Conservation (phyloP, 305 asterid species). For the Galium porrigens region DNA sequence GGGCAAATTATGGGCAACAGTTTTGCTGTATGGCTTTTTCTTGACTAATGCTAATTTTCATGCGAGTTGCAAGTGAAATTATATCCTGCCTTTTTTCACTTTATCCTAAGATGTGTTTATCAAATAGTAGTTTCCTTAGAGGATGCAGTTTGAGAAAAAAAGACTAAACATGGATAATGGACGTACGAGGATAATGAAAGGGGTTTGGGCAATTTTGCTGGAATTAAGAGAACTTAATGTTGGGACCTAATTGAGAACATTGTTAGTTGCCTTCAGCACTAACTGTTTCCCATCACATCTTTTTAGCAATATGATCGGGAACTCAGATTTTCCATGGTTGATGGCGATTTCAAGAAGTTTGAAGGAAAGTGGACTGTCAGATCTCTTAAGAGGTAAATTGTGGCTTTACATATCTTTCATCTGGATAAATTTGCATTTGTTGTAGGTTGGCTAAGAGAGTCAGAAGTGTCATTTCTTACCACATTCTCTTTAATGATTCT, state of each 20-base stretch:
- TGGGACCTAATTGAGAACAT: not conserved
- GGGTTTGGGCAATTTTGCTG: not conserved
- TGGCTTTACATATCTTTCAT: constrained; percentile 1
- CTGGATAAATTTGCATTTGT: not conserved
- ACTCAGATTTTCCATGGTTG: constrained; percentile 79
- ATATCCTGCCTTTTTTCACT: not conserved
- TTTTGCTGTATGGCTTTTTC: not conserved
- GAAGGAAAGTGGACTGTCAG: constrained; percentile 86
- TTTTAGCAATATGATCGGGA: constrained; percentile 53
- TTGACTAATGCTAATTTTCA: not conserved
- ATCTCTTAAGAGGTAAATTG: constrained; percentile 47
- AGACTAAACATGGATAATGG: not conserved
- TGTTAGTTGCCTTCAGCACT: not conserved
- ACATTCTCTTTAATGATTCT: not conserved
- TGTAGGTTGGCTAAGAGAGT: not conserved
- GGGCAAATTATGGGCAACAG: not conserved
- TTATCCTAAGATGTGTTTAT: not conserved
- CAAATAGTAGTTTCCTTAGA: not conserved
- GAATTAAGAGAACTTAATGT: not conserved
- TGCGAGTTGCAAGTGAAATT: not conserved
- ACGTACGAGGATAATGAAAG: not conserved
- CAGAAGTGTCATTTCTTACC: not conserved
- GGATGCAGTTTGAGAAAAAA: not conserved
- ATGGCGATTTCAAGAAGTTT: constrained; percentile 93
- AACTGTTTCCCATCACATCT: constrained; percentile 5